Percentiles rank a stretch among this genome's conserved stretches.
phyloP scores from a whole-genome alignment of 805 yeast species.

The Yamadazyma phyllophila region DNA sequence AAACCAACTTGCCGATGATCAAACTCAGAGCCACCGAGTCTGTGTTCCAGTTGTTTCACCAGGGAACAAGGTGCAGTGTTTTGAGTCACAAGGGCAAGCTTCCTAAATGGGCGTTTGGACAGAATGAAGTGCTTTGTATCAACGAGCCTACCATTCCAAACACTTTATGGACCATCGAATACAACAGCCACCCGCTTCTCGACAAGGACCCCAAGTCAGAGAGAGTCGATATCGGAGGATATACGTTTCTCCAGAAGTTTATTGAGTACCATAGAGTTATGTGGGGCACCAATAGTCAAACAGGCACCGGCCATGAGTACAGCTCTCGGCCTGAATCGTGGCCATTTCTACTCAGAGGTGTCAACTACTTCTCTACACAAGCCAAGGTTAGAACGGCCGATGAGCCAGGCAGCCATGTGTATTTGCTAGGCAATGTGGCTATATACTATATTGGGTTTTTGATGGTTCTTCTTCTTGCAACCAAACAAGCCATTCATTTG shows the following conservation, averaged over 20 bases:
- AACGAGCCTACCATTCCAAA: conserved; percentile 66
- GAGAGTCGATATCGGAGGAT: conserved; percentile 18
- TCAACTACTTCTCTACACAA: conserved; percentile 50
- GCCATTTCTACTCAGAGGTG: conserved; percentile 61
- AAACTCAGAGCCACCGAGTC: conserved; percentile 56
- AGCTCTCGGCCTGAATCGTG: conserved; percentile 60
- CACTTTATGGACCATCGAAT: conserved; percentile 74
- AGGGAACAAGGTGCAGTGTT: conserved; percentile 65
- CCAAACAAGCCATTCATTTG: conserved; percentile 19
- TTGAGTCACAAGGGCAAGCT: conserved; percentile 70
- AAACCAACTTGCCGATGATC: conserved; percentile 31
- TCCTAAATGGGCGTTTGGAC: conserved; percentile 83
- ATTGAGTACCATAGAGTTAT: conserved; percentile 56
- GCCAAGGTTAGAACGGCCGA: conserved; percentile 18
- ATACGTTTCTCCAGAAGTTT: conserved; percentile 50
- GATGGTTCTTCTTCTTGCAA: conserved; percentile 26
- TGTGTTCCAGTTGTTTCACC: conserved; percentile 67
- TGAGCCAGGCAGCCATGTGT: conserved; percentile 36
- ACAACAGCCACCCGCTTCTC: conserved; percentile 54
- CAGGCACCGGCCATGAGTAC: conserved; percentile 48
- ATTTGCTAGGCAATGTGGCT: conserved; percentile 62
- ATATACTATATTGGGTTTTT: conserved; percentile 50
- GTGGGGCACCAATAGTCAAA: conserved; percentile 47
- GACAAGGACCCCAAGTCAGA: conserved; percentile 18
- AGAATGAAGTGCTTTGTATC: conserved; percentile 87